Base-by-base conservation (phyloP, 2,329 filamentous ascomycete species). In the Coniella lustricola region DNA sequence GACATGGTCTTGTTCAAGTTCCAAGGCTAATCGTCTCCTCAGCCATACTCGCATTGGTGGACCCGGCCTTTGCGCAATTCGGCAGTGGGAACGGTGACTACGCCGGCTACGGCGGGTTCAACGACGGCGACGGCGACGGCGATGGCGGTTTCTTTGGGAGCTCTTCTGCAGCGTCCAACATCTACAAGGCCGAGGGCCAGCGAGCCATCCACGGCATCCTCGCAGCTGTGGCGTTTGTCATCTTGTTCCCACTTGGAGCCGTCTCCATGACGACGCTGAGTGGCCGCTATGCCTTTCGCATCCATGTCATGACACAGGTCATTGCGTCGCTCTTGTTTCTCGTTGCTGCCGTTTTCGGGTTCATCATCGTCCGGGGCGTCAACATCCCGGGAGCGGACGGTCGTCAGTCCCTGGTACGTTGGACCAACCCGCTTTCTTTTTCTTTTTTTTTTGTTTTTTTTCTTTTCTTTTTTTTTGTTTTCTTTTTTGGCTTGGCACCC, bases 291-390 rank as follows among this genome's bases (percentile, higher is more conserved):
- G 58, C 64, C 2, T 59, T 71, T 49, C 58, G 64, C 56, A 43
- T 62, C 14, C 73, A 75, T 56, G 71, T 59, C 13, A 14, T 61
- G 2, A 59, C 63, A 12, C 72, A 76, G 57, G 21, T 64, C 8
- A 5, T 69, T 2, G 67, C 64, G 1, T 65, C 63, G 41, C 18
- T 61, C 3, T 32, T 71, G 1, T 73, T 65, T 43, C 49, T 71
- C 3, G 64, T 64, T 3, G 71, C 60, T 3, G 67, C 66, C 0
- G 71, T 58, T 0, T 35, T 75, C 22, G 73, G 72, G 1, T 60
- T 75, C n/a, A 66, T 65, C 22, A 56, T 76, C 3, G 61, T 69
- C 0, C 50, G 50, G 8, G 58, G 57, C 4, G 57, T 71, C 3
- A 57, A 54, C 17, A 53, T 67, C 3, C 64, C 66, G 0, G 61